Conservation (phyloP, 2,329 filamentous ascomycete genomes). For the Pseudogymnoascus sp. region DNA sequence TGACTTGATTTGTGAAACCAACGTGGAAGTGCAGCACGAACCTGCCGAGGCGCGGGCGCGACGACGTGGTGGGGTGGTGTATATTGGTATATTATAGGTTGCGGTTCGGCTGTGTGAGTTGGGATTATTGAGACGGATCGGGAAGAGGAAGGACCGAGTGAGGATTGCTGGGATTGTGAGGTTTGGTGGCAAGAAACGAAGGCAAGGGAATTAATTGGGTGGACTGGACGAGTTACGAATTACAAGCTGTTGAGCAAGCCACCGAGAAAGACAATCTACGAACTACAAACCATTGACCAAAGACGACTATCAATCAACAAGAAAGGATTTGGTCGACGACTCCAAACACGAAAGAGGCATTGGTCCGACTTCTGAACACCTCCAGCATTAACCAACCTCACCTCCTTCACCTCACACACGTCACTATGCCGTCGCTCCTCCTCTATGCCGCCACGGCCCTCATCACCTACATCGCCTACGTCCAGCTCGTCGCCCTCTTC, state of each 20-base stretch:
- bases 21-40: neutral
- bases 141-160: neutral
- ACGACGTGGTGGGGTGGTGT: neutral
- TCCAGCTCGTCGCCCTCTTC: neutral
- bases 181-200: neutral
- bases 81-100: neutral
- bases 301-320: neutral
- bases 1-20: neutral
- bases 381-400: neutral
- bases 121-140: neutral
- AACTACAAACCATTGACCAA: neutral
- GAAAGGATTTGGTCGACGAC: neutral
- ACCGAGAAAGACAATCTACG: neutral
- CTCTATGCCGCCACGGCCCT: neutral
- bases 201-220: neutral
- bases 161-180: neutral
- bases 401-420: neutral
- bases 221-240: neutral
- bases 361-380: neutral
- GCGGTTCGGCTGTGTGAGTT: neutral
- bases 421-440: neutral
- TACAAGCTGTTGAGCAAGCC: neutral
- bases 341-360: neutral
- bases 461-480: neutral
- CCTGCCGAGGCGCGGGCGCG: neutral